Evolutionary conservation across 805 yeast genomes (phyloP), one percentile per base, ranked within the genome.

Genomic region (Ogataea angusta): DNA sequence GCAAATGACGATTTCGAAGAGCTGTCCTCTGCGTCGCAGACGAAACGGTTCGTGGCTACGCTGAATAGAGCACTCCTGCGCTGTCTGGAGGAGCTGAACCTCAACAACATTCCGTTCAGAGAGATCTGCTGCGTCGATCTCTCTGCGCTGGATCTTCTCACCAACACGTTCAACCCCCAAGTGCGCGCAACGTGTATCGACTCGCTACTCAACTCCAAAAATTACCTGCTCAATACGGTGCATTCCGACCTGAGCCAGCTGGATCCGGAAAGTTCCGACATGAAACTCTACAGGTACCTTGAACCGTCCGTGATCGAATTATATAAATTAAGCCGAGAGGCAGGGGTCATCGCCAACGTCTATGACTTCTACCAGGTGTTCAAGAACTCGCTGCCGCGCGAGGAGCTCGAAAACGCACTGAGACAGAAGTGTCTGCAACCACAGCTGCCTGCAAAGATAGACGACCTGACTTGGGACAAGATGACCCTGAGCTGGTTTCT

Each of bases 301-400:
- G 76, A 72, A 15, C 89, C 89, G 1, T 51, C 56, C 4, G 41
- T 80, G 6, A 66, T 76, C 22, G 76, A 73, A 35, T 57, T 89
- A 39, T 89, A 77, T 62, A 73, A 76, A 34, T 68, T 86, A 12
- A 83, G 82, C 57, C 75, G 93, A 44, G 96, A 89, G 51, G 90
- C 96, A 0, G 84, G 85, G 17, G 69, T 80, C 3, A 64, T 71
- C 22, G 72, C 63, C 27, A 64, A 64, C 38, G 50, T 64, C 17
- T 63, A 52, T 41, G 68, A 64, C 41, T 62, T 65, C 38, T 64
- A 59, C 45, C 48, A 49, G 23, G 67, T 60, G n/a, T 66, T 57
- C 49, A 56, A 56, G 53, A 75, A 70, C 42, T 50, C 52, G 15
- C 35, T 56, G 13, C 45, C 45, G 26, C 48, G 42, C n/a, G 35